Evolutionary conservation across 2,329 filamentous ascomycete genomes (phyloP), one percentile per base, ranked within the genome.

Genomic region (Cercospora janseana): DNA sequence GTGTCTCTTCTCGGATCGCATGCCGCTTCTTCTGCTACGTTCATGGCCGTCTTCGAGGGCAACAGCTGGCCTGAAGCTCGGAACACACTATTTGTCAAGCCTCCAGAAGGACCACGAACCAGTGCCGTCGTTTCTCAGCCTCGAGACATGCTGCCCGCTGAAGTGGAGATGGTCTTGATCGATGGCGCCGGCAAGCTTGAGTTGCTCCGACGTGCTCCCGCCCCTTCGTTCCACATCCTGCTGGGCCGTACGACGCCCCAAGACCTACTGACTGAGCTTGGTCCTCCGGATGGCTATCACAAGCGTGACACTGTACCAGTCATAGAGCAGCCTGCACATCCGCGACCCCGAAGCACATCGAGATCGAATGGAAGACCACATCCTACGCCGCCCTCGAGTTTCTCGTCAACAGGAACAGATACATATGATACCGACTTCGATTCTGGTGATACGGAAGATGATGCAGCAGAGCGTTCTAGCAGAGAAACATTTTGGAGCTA

Each of bases 281-380:
- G 93, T 0, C 89, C 93, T 4, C 93, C 93, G 1, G 92, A 96
- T 67, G 88, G 91, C 15, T 94, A 95, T 35, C 96, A 96, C 69
- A 66, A 64, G 47, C 60, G 64, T 10, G 60, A 63, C 54, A 29
- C 51, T 6, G 51, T 55, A 26, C 31, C 27, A 21, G 27, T 49
- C 21, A 51, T 51, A 8, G 54, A 63, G 16, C 48, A 57, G 29
- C 40, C 55, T 21, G 15, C 44, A n/a, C 55, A 61, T 41, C 21
- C 58, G 29, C 42, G 60, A 29, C 59, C 59, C 21, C 49, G 59
- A 6, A 63, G 59, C 46, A 58, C 53, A 18, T 62, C 63, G 4
- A 40, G 62, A 34, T 57, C 58, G 4, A 62, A 62, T 34, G 61
- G 61, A 4, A 45, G 61, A 24, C 29, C 51, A 9, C 57, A 60